These are phyloP conservation scores for Mucor mucedo DNA, from an alignment of 371 early-diverging fungal genomes.

Conservation along the genomic window DNA sequence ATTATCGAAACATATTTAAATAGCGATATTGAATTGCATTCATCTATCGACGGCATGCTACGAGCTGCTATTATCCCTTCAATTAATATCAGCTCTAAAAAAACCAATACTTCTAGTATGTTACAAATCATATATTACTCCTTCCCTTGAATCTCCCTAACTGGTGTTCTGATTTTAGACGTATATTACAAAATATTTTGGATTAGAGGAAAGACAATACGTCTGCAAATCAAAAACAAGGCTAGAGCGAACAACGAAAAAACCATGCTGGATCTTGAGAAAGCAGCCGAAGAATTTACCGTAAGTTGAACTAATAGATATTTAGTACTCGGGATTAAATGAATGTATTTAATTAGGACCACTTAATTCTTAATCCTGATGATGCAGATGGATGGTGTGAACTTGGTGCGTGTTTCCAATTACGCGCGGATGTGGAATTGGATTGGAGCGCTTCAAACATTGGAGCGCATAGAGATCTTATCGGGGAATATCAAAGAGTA, in stretches of 20 bases:
- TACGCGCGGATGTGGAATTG: slow-evolving; percentile 68
- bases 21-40: slow-evolving; percentile 15
- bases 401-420: slow-evolving; percentile 61
- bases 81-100: slow-evolving; percentile 10
- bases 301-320: slow-evolving; percentile 27
- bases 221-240: slow-evolving; percentile 62
- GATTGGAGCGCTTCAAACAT: slow-evolving; percentile 73
- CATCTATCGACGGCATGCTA: slow-evolving; percentile 19
- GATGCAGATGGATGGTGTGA: slow-evolving; percentile 70
- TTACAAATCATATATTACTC: background rate
- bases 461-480: slow-evolving; percentile 45
- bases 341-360: slow-evolving; percentile 10
- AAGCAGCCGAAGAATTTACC: slow-evolving; percentile 61
- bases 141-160: background rate
- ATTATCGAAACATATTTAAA: slow-evolving; percentile 26
- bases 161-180: slow-evolving; percentile 27
- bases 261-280: slow-evolving; percentile 63
- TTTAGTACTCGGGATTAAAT: background rate
- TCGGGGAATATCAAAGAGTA: slow-evolving; percentile 67
- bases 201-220: slow-evolving; percentile 66
- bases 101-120: slow-evolving; percentile 34
- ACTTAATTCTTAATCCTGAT: slow-evolving; percentile 58
- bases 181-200: slow-evolving; percentile 59
- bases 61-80: slow-evolving; percentile 29
- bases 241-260: slow-evolving; percentile 58